These are phyloP conservation scores for Hypoxylon cercidicola DNA, from an alignment of 495 filamentous ascomycete species.

Conservation along the genomic window DNA sequence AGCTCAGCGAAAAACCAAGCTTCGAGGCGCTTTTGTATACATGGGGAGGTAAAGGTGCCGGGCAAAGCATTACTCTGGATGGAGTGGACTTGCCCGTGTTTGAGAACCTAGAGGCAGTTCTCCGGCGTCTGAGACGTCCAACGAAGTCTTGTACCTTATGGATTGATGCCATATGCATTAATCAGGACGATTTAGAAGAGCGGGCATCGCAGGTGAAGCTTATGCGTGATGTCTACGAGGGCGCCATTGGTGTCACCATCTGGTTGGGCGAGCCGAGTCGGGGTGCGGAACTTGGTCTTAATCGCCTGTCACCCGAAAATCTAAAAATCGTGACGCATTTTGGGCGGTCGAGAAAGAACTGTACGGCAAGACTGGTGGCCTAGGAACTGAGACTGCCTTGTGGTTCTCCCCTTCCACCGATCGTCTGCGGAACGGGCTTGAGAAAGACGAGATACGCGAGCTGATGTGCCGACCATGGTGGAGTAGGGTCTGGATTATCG, in stretches of 20 bases:
- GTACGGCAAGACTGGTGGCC: not conserved
- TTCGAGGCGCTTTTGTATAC: conserved; percentile 1
- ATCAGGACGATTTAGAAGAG: conserved; percentile 46
- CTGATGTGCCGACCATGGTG: conserved; percentile 26
- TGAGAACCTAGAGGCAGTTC: conserved; percentile 2
- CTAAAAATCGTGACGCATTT: not conserved
- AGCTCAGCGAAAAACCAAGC: not conserved
- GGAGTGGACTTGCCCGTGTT: not conserved
- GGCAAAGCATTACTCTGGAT: not conserved
- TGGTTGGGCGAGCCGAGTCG: conserved; percentile 45
- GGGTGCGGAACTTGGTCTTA: not conserved
- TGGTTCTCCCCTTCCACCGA: not conserved
- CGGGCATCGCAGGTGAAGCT: conserved; percentile 44
- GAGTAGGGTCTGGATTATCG: conserved; percentile 21
- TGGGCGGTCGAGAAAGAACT: conserved; percentile 1
- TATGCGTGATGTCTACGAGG: conserved; percentile 50
- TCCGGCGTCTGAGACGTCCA: conserved; percentile 1
- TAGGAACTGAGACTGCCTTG: not conserved
- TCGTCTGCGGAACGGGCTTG: not conserved
- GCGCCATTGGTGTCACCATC: conserved; percentile 38
- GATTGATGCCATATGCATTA: conserved; percentile 54
- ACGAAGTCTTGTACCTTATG: conserved; percentile 17
- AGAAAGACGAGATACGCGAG: conserved; percentile 15
- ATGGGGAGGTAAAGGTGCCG: not conserved
- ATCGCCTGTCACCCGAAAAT: not conserved